Evolutionary conservation across 495 filamentous ascomycete species (phyloP).

Genomic region (Aspergillus bertholletiae): DNA sequence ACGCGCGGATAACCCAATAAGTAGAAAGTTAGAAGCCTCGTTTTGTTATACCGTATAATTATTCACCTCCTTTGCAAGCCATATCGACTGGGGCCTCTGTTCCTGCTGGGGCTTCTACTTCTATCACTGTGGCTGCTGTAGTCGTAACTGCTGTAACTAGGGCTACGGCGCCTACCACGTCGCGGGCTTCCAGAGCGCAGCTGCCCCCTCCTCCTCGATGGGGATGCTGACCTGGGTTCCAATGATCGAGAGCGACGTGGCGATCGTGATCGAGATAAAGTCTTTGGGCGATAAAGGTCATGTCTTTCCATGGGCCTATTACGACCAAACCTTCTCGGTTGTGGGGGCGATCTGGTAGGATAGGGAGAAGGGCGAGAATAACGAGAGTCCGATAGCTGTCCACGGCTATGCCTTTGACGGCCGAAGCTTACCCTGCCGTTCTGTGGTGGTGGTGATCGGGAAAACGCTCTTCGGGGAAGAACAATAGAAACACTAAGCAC

Average conservation of each 20-base stretch:
- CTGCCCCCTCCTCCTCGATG: slow-evolving; percentile 27
- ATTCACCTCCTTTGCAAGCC: slow-evolving; percentile 12
- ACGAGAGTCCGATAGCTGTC: slow-evolving; percentile 24
- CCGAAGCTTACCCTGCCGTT: slow-evolving; percentile 25
- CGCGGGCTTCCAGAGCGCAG: slow-evolving; percentile 28
- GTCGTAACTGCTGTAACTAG: slow-evolving; percentile 53
- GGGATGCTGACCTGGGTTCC: slow-evolving; percentile 26
- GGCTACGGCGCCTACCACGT: slow-evolving; percentile 45
- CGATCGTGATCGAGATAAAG: slow-evolving; percentile 43
- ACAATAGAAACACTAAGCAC: slow-evolving; percentile 91
- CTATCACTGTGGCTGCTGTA: slow-evolving; percentile 44
- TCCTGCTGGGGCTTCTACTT: slow-evolving; percentile 42
- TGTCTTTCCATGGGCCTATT: slow-evolving; percentile 39
- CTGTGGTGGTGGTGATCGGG: slow-evolving; percentile 45
- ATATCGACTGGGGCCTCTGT: slow-evolving; percentile 32
- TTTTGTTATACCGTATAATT: no score
- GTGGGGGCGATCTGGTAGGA: slow-evolving; percentile 28
- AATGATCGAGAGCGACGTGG: slow-evolving; percentile 37
- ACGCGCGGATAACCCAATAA: no score
- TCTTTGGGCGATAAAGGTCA: slow-evolving; percentile 48
- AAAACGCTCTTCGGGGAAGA: slow-evolving; percentile 69
- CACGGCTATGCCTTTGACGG: slow-evolving; percentile 31
- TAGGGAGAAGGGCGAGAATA: slow-evolving; percentile 25
- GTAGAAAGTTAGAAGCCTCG: no score
- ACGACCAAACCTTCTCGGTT: slow-evolving; percentile 36